phyloP scores from a whole-genome alignment of 2,329 filamentous ascomycete genomes.

The Colletotrichum sp. region DNA sequence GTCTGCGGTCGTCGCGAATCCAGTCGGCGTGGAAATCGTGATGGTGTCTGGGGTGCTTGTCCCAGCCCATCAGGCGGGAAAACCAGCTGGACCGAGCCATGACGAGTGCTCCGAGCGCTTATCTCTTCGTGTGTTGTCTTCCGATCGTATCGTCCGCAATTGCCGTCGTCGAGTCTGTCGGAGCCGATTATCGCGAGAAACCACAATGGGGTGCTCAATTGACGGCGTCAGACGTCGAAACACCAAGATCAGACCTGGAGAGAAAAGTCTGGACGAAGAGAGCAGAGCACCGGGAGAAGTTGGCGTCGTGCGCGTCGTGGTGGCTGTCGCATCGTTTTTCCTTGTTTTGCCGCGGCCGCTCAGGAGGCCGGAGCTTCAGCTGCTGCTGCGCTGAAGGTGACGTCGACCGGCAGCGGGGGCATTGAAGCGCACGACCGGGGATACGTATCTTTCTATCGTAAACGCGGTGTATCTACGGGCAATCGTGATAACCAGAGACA shows the following conservation, averaged over 20 bases:
- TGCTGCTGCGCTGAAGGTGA: constrained; percentile 2
- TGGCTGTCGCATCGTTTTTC: neutral
- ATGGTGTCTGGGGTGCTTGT: constrained; percentile 33
- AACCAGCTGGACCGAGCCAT: constrained; percentile 35
- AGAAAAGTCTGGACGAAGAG: neutral
- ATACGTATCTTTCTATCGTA: neutral
- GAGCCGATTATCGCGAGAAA: neutral
- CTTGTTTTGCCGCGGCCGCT: neutral
- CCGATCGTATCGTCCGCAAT: neutral
- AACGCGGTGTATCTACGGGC: too few species aligned
- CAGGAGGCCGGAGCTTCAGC: neutral
- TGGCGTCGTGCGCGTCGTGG: neutral
- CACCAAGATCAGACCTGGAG: neutral
- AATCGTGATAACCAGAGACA: constrained; percentile 8
- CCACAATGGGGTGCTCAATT: neutral
- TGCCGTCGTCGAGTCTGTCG: neutral
- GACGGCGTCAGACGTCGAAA: neutral
- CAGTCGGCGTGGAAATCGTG: constrained; percentile 36
- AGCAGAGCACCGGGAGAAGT: neutral
- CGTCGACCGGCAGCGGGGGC: constrained; percentile 10
- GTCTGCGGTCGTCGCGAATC: constrained; percentile 48
- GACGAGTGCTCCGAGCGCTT: neutral
- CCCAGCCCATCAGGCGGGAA: constrained; percentile 37
- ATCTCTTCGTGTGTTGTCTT: neutral
- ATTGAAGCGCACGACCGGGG: neutral